Conservation (phyloP, 306 rosid genomes). For the Senna tora region DNA sequence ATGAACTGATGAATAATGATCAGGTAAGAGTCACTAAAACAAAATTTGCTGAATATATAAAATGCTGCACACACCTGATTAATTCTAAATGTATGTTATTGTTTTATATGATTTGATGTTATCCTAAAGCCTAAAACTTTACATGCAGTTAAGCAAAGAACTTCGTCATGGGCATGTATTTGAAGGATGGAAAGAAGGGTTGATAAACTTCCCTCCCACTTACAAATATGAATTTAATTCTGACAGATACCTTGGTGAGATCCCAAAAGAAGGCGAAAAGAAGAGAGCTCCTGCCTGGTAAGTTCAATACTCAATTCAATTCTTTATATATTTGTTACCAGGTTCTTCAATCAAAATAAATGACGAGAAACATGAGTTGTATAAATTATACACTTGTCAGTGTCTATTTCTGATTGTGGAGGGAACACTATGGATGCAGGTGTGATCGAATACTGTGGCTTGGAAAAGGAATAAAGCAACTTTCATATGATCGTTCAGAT, state of each 20-base stretch:
- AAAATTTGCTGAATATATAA: not conserved
- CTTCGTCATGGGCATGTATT: slow-evolving; percentile 74
- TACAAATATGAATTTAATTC: slow-evolving; percentile 84
- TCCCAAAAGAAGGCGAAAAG: slow-evolving; percentile 84
- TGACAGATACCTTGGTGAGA: slow-evolving; percentile 76
- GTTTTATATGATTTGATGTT: not conserved
- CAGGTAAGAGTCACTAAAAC: slow-evolving; percentile 60
- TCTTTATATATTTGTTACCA: too few relatives aligned
- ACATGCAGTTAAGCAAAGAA: slow-evolving; percentile 74
- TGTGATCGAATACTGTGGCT: slow-evolving; percentile 89
- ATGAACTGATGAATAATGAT: slow-evolving; percentile 72
- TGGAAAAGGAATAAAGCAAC: slow-evolving; percentile 84
- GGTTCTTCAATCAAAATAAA: too few relatives aligned
- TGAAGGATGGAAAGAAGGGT: slow-evolving; percentile 94
- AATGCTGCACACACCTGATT: too few relatives aligned
- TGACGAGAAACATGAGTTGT: too few relatives aligned
- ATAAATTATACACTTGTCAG: too few relatives aligned
- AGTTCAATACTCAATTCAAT: too few relatives aligned
- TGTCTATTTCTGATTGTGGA: too few relatives aligned
- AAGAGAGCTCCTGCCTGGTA: slow-evolving; percentile 97
- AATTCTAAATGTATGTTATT: too few relatives aligned
- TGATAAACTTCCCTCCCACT: slow-evolving; percentile 85
- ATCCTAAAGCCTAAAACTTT: slow-evolving; percentile 20
- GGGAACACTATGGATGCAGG: slow-evolving; percentile 60
- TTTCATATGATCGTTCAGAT: slow-evolving; percentile 68